Conservation (phyloP, 371 early-diverging fungal genomes). For the Apophysomyces ossiformis region DNA sequence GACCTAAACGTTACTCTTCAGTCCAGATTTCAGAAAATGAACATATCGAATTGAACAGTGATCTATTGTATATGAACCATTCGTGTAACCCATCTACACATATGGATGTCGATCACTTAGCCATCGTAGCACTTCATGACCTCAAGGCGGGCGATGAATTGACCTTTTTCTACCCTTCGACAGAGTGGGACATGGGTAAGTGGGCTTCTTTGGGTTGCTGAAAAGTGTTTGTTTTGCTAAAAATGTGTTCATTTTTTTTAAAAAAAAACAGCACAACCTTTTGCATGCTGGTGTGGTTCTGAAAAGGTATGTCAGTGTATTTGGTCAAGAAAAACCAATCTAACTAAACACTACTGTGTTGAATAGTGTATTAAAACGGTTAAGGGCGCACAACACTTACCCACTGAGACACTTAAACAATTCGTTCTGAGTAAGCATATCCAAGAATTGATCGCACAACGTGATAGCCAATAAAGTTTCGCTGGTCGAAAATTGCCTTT, state of each 20-base stretch:
- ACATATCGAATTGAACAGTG: constrained; percentile 78
- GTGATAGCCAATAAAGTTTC: constrained; percentile 25
- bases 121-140: constrained; percentile 62
- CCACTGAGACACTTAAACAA: constrained; percentile 46
- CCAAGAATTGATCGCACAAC: constrained; percentile 47
- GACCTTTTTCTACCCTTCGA: constrained; percentile 84
- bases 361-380: constrained; percentile 66
- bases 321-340: too few relatives aligned
- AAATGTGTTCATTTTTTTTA: too few relatives aligned
- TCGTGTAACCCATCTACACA: constrained; percentile 63
- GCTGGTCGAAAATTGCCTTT: background rate
- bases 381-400: constrained; percentile 62
- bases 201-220: background rate
- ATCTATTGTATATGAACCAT: constrained; percentile 59
- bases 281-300: constrained; percentile 83
- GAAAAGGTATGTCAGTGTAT: constrained; percentile 31
- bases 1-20: constrained; percentile 64
- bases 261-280: constrained; percentile 61
- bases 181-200: constrained; percentile 86
- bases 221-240: too few relatives aligned
- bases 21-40: constrained; percentile 65
- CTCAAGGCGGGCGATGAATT: constrained; percentile 69
- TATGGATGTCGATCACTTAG: constrained; percentile 59
- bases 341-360: too few relatives aligned
- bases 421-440: constrained; percentile 64